A percentile compares a stretch with the other conserved stretches of the same genome.
phyloP scores from a whole-genome alignment of 2,329 filamentous ascomycete genomes.

The Ophiostoma angusticollis region DNA sequence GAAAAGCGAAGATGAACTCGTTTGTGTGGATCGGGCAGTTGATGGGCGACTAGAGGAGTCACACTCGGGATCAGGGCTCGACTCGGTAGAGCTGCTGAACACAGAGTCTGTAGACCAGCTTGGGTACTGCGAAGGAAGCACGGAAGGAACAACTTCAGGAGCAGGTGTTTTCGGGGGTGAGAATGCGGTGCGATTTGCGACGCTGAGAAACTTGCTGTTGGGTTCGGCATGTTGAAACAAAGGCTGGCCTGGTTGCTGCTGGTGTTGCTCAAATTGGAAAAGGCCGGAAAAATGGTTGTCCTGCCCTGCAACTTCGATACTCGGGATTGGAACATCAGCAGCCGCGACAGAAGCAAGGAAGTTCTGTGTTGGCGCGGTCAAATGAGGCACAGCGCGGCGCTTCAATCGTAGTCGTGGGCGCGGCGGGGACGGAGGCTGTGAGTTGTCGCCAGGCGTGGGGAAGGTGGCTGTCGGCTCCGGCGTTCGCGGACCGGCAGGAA shows the following conservation, averaged over 20 bases:
- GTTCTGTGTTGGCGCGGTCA: slow-evolving; percentile 47
- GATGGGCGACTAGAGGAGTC: slow-evolving; percentile 41
- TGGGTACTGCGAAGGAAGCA: slow-evolving; percentile 37
- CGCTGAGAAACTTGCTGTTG: slow-evolving; percentile 17
- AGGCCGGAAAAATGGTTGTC: slow-evolving; percentile 12
- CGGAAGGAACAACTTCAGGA: slow-evolving; percentile 30
- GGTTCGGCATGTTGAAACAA: slow-evolving; percentile 14
- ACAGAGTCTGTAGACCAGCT: slow-evolving; percentile 47
- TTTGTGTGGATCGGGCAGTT: slow-evolving; percentile 46
- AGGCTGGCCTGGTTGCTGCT: background rate
- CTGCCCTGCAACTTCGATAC: slow-evolving; percentile 44
- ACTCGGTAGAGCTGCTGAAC: slow-evolving; percentile 42
- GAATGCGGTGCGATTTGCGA: slow-evolving; percentile 28
- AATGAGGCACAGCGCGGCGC: slow-evolving; percentile 36
- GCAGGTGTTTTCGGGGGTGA: slow-evolving; percentile 49
- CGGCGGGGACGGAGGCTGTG: slow-evolving; percentile 34
- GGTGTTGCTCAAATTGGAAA: background rate
- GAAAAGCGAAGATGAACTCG: slow-evolving; percentile 39
- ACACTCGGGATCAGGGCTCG: slow-evolving; percentile 43
- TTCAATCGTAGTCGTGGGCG: slow-evolving; percentile 43
- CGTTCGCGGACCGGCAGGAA: slow-evolving; percentile 35
- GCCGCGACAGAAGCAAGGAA: slow-evolving; percentile 56
- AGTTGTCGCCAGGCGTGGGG: slow-evolving; percentile 19
- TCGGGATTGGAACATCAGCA: slow-evolving; percentile 51
- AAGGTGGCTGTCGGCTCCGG: slow-evolving; percentile 32